A percentile compares a stretch with the other conserved stretches of the same genome.
Evolutionary conservation across 2,329 filamentous ascomycete genomes (phyloP).

Genomic region (Calonectria pseudoreteaudii): DNA sequence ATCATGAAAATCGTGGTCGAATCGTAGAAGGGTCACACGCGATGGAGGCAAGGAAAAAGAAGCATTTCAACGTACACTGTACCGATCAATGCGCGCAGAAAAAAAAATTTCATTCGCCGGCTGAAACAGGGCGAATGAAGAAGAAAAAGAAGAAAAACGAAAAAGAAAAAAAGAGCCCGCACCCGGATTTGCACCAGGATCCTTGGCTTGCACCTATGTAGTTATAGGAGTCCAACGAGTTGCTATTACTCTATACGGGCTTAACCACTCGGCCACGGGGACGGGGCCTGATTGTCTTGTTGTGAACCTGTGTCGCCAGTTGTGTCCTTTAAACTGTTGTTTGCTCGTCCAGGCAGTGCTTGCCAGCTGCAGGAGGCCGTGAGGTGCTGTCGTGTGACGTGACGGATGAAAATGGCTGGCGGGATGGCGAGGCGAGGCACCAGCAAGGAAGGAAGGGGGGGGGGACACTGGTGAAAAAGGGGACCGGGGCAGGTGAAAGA

Average conservation of each 20-base stretch:
- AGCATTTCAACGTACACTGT: not conserved
- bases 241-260: conserved; percentile 52
- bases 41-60: not conserved
- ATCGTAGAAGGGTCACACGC: not conserved
- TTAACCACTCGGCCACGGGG: conserved; percentile 40
- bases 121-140: not conserved
- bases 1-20: not conserved
- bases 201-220: conserved; percentile 48
- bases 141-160: not conserved
- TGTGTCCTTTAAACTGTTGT: conserved; percentile 26
- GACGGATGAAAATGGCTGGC: not conserved
- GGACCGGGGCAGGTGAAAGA: not conserved
- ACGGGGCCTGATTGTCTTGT: conserved; percentile 22
- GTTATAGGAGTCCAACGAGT: conserved; percentile 51
- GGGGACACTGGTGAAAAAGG: not conserved
- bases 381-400: conserved; percentile 14
- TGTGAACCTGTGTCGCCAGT: conserved; percentile 6
- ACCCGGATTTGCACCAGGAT: conserved; percentile 53
- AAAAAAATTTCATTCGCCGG: not conserved
- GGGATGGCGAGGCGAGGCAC: too few relatives aligned
- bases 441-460: too few relatives aligned
- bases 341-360: conserved; percentile 2
- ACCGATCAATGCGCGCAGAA: not conserved
- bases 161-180: conserved; percentile 42
- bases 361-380: conserved; percentile 29